A percentile compares a stretch with the other conserved stretches of the same genome.
Evolutionary conservation across 192 early-diverging fungal species (phyloP).

Genomic region (Entomortierella parvispora): DNA sequence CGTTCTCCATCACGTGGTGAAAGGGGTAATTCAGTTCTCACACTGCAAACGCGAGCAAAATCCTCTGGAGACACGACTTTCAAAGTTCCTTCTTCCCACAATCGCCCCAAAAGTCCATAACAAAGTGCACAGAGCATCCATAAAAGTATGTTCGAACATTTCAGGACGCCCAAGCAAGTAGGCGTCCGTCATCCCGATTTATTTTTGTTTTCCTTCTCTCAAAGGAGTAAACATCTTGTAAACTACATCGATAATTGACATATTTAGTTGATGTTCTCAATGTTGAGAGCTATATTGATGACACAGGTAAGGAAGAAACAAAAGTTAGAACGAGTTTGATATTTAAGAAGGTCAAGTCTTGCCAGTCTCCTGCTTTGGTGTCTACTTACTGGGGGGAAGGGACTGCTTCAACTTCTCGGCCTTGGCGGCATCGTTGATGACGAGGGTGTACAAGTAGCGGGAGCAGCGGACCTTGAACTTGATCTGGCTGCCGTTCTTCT

Average conservation of each 20-base stretch:
- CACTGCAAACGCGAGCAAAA: too few species aligned
- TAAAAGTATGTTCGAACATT: slow-evolving; percentile 7
- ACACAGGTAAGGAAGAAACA: neutral
- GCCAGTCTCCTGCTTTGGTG: neutral
- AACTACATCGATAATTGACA: slow-evolving; percentile 6
- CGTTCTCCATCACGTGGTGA: too few species aligned
- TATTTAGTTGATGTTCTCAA: slow-evolving; percentile 54
- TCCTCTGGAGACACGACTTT: too few species aligned
- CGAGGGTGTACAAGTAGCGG: slow-evolving; percentile 97
- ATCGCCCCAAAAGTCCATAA: neutral
- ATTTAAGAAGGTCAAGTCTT: neutral
- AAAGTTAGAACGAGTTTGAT: neutral
- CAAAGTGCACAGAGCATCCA: slow-evolving; percentile 3
- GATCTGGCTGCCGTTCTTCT: slow-evolving; percentile 75
- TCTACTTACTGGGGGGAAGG: slow-evolving; percentile 86
- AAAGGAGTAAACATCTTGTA: neutral
- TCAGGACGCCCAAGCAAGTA: slow-evolving; percentile 7
- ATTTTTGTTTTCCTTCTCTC: neutral
- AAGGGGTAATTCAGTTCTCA: too few species aligned
- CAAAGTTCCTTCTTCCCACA: too few species aligned
- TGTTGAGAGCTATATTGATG: slow-evolving; percentile 35
- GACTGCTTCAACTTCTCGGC: slow-evolving; percentile 96
- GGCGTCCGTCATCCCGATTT: slow-evolving; percentile 21
- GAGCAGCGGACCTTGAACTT: slow-evolving; percentile 99
- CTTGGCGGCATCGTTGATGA: slow-evolving; percentile 94